Conservation (phyloP, 768 basidiomycete genomes). For the Lactarius psammicola region DNA sequence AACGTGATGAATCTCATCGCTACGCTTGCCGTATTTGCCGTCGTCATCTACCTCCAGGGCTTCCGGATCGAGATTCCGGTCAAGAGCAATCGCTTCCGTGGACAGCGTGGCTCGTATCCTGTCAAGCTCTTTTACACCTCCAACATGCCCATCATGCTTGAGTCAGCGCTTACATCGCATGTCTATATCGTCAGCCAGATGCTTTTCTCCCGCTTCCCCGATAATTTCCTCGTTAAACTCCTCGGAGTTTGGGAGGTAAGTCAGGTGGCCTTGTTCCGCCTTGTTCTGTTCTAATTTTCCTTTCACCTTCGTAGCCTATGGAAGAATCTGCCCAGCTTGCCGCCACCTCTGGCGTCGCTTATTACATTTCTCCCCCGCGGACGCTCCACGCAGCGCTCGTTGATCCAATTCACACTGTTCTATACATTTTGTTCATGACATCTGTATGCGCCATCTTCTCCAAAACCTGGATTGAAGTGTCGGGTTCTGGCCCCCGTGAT, state of each 20-base stretch:
- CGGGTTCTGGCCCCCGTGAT: conserved; percentile 92
- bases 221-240: conserved; percentile 84
- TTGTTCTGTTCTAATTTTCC: conserved; percentile 13
- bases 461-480: conserved; percentile 99
- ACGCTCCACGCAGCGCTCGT: conserved; percentile 82
- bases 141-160: conserved; percentile 99
- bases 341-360: conserved; percentile 88
- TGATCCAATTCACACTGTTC: conserved; percentile 89
- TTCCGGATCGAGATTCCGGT: conserved; percentile 99
- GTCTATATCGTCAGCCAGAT: conserved; percentile 97
- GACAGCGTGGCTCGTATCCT: conserved; percentile 94
- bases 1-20: conserved; percentile 98
- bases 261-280: conserved; percentile 5
- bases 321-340: conserved; percentile 92
- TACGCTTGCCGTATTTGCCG: conserved; percentile 87
- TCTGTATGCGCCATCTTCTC: conserved; percentile 95
- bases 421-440: conserved; percentile 92
- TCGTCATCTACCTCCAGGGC: conserved; percentile 97
- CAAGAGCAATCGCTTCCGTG: conserved; percentile 93
- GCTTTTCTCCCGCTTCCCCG: conserved; percentile 88
- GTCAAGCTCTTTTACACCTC: conserved; percentile 98
- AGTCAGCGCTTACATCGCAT: conserved; percentile 88
- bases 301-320: conserved; percentile 57
- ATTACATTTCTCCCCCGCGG: conserved; percentile 99
- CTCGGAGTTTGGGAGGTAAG: conserved; percentile 98